Percentiles rank a stretch among this genome's conserved stretches.
Conservation (phyloP, 495 filamentous ascomycete species). For the Melanomma pulvis-pyrius region DNA sequence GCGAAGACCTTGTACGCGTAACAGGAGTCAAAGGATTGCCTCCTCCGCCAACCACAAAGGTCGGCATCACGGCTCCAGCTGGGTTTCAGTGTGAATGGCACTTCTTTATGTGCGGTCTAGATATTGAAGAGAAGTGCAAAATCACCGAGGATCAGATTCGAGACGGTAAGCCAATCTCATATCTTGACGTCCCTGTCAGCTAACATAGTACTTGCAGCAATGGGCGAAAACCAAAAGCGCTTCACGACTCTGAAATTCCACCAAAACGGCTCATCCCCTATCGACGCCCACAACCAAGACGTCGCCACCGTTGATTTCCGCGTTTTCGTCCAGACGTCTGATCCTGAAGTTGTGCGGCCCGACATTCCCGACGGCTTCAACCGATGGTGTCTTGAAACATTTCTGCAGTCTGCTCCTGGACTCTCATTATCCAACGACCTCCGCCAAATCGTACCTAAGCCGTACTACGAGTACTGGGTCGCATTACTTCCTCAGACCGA, state of each 20-base stretch:
- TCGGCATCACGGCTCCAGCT: conserved; percentile 38
- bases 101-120: conserved; percentile 37
- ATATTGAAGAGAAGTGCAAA: conserved; percentile 43
- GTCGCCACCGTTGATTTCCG: conserved; percentile 48
- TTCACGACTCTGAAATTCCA: conserved; percentile 43
- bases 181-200: not conserved
- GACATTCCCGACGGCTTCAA: conserved; percentile 42
- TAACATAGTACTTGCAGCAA: not conserved
- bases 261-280: conserved; percentile 39
- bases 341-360: conserved; percentile 35
- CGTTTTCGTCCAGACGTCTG: conserved; percentile 42
- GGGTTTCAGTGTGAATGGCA: conserved; percentile 42
- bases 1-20: conserved; percentile 41
- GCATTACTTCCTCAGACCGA: conserved; percentile 39
- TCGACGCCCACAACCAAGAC: conserved; percentile 44
- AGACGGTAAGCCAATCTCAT: conserved; percentile 22
- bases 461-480: conserved; percentile 43
- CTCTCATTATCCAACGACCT: conserved; percentile 40
- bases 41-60: conserved; percentile 46
- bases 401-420: conserved; percentile 40
- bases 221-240: conserved; percentile 29
- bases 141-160: conserved; percentile 38
- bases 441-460: conserved; percentile 41
- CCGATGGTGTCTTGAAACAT: conserved; percentile 37
- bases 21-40: conserved; percentile 44